A percentile compares a stretch with the other conserved stretches of the same genome.
Evolutionary conservation across 208 protist genomes (phyloP).

Genomic region (Naegleria gruberi): DNA sequence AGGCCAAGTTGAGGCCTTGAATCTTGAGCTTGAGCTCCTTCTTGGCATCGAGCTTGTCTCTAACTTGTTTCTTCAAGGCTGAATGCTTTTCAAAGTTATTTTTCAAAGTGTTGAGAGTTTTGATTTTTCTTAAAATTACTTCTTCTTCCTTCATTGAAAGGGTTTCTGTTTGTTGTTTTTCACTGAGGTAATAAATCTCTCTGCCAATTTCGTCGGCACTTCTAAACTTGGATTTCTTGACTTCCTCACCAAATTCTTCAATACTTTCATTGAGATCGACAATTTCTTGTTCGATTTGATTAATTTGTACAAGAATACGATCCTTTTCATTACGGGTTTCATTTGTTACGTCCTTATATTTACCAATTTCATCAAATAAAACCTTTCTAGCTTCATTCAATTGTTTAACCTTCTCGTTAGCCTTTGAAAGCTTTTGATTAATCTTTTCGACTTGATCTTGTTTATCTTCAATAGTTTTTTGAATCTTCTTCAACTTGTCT

Average conservation of each 20-base stretch:
- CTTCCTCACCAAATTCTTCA: not conserved
- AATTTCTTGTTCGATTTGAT: not conserved
- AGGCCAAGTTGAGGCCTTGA: not conserved
- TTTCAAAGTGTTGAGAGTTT: not conserved
- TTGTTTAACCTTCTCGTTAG: not conserved
- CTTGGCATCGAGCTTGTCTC: not conserved
- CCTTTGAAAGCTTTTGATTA: not conserved
- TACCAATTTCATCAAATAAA: not conserved
- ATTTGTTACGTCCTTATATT: not conserved
- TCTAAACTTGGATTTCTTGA: not conserved
- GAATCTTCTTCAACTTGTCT: not conserved
- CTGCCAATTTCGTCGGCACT: not conserved
- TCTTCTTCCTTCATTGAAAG: not conserved
- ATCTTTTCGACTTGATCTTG: not conserved
- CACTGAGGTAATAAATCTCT: not conserved
- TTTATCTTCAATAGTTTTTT: not conserved
- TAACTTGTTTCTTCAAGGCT: not conserved
- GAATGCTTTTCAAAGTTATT: not conserved
- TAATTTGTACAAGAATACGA: not conserved
- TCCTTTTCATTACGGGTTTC: not conserved
- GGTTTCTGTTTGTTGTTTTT: not conserved
- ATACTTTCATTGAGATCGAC: not conserved
- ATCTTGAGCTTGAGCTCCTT: not conserved
- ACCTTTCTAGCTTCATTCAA: not conserved
- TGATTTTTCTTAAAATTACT: not conserved